A percentile compares a stretch with the other conserved stretches of the same genome.
phyloP scores from a whole-genome alignment of 208 protist species.

The Wallacemonas sp. region DNA sequence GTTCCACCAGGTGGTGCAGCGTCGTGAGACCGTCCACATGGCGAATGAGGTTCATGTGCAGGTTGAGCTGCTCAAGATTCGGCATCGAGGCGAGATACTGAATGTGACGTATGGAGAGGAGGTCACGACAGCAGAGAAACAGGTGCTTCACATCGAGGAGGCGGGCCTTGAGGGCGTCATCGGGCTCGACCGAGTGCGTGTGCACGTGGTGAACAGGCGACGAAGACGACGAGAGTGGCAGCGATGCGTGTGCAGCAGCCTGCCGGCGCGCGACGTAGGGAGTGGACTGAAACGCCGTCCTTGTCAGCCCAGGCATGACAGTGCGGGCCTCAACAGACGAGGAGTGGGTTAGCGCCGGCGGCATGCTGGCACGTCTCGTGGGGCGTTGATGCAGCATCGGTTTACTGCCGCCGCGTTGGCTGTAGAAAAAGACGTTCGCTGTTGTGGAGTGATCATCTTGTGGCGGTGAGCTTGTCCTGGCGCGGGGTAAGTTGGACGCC shows the following conservation, averaged over 20 bases:
- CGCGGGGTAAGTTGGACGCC: too few species aligned
- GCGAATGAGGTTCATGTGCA: conserved; percentile 82
- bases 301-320: too few species aligned
- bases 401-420: conserved; percentile 6
- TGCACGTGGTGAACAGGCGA: too few species aligned
- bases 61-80: conserved; percentile 53
- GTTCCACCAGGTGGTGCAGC: conserved; percentile 58
- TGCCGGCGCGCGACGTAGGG: neutral
- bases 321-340: too few species aligned
- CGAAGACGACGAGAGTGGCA: too few species aligned
- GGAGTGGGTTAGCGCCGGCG: neutral
- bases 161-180: neutral
- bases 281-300: neutral
- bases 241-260: too few species aligned
- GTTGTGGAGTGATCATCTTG: neutral
- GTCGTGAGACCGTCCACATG: conserved; percentile 34
- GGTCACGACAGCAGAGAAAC: conserved; percentile 64
- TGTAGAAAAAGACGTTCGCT: neutral
- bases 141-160: conserved; percentile 22
- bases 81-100: conserved; percentile 57
- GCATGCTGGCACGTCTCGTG: neutral
- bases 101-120: conserved; percentile 70
- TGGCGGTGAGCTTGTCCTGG: too few species aligned
- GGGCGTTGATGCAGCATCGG: conserved; percentile 6
- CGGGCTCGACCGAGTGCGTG: too few species aligned